These are phyloP conservation scores for Fusarium napiforme DNA, from an alignment of 2,329 filamentous ascomycete species.

Conservation along the genomic window DNA sequence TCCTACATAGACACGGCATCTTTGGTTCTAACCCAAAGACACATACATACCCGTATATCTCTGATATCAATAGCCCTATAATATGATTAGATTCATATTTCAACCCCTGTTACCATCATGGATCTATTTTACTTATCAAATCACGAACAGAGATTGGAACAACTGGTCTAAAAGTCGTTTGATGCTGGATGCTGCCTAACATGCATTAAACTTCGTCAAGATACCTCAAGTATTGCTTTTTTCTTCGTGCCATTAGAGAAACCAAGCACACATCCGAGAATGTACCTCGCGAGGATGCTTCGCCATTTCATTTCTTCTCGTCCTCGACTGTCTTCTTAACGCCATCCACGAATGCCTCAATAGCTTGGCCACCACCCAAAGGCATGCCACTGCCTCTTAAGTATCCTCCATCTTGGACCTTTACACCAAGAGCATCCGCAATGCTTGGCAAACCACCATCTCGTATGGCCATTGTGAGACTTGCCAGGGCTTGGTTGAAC, in stretches of 20 bases:
- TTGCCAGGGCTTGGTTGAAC: constrained; percentile 86
- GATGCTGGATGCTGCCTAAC: constrained; percentile 14
- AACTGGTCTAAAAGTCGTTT: background rate
- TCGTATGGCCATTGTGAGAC: constrained; percentile 85
- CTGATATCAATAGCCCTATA: background rate
- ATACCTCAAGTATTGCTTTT: constrained; percentile 1
- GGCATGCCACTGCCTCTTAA: constrained; percentile 83
- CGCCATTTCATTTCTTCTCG: constrained; percentile 47
- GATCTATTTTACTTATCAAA: background rate
- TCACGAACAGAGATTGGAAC: background rate
- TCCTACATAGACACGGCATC: background rate
- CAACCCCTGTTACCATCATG: background rate
- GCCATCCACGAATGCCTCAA: constrained; percentile 91
- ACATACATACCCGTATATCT: background rate
- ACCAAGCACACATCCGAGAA: constrained; percentile 3
- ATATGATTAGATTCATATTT: background rate
- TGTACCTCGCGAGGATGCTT: background rate
- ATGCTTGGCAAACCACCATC: constrained; percentile 93
- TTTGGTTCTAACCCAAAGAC: background rate
- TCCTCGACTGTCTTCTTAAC: constrained; percentile 83
- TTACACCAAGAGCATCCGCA: constrained; percentile 83
- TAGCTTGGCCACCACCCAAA: constrained; percentile 85
- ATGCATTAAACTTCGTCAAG: constrained; percentile 17
- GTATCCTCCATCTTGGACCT: constrained; percentile 85
- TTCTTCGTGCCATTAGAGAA: background rate